phyloP scores from a whole-genome alignment of 1,139 yeast species.

The Geotrichum fermentans region DNA sequence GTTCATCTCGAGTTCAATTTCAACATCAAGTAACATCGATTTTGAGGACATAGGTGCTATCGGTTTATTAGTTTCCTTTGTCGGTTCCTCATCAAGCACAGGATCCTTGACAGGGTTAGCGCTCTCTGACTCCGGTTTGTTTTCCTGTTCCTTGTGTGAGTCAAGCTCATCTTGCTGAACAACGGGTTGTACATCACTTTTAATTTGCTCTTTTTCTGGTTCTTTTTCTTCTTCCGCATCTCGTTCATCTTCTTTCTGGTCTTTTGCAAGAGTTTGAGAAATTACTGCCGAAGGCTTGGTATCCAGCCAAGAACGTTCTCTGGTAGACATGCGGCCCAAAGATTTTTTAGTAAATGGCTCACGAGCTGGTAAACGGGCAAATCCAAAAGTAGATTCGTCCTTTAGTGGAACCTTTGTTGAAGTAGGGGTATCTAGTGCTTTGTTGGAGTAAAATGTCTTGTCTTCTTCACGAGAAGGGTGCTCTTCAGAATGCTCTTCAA shows the following conservation, averaged over 20 bases:
- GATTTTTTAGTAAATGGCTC: constrained; percentile 44
- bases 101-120: too few relatives aligned
- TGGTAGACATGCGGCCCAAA: constrained; percentile 15
- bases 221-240: too few relatives aligned
- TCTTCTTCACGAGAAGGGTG: neutral
- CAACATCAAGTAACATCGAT: constrained; percentile 5
- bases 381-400: constrained; percentile 34
- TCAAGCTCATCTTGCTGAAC: too few relatives aligned
- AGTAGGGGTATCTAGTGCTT: constrained; percentile 3
- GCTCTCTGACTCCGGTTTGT: too few relatives aligned
- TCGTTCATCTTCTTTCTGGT: too few relatives aligned
- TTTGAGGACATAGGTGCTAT: neutral
- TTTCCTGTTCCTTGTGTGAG: too few relatives aligned
- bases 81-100: too few relatives aligned
- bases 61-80: too few relatives aligned
- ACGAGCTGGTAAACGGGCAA: constrained; percentile 45
- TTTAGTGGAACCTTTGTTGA: constrained; percentile 28
- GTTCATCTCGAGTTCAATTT: neutral
- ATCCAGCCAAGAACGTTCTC: constrained; percentile 18
- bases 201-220: neutral
- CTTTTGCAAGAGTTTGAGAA: too few relatives aligned
- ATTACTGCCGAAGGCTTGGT: constrained; percentile 16
- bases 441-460: neutral
- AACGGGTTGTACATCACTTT: too few relatives aligned
- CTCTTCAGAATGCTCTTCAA: neutral